A percentile compares a stretch with the other conserved stretches of the same genome.
Evolutionary conservation across 2,329 filamentous ascomycete species (phyloP).

Genomic region (Huntiella decipiens): DNA sequence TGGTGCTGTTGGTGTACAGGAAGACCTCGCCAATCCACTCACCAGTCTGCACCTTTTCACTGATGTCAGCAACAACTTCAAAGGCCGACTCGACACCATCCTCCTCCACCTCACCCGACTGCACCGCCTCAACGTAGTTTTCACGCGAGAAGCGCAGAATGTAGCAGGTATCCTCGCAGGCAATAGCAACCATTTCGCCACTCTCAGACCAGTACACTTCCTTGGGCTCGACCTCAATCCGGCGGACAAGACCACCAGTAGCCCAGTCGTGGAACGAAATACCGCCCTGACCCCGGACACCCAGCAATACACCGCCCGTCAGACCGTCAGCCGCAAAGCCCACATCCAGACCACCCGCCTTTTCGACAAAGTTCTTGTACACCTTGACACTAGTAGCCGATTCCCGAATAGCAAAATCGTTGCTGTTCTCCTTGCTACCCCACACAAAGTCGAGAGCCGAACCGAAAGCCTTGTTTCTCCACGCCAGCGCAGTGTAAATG

Average conservation of each 20-base stretch:
- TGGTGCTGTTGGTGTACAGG: constrained; percentile 94
- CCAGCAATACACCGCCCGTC: constrained; percentile 71
- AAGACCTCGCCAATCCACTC: constrained; percentile 99
- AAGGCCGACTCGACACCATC: constrained; percentile 93
- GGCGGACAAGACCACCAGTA: constrained; percentile 67
- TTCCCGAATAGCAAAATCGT: constrained; percentile 94
- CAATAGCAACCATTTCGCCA: constrained; percentile 79
- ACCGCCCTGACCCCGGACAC: constrained; percentile 85
- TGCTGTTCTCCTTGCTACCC: constrained; percentile 93
- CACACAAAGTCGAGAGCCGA: constrained; percentile 91
- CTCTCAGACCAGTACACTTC: constrained; percentile 94
- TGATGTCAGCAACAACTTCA: constrained; percentile 89
- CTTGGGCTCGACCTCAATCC: constrained; percentile 65
- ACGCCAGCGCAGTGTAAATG: constrained; percentile 90
- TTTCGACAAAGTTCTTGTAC: constrained; percentile 95
- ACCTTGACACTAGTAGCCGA: constrained; percentile 88
- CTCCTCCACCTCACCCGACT: constrained; percentile 63
- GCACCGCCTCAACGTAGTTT: constrained; percentile 65
- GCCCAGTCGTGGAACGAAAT: constrained; percentile 97
- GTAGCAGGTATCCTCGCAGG: constrained; percentile 90
- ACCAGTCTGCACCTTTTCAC: constrained; percentile 78
- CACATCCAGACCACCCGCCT: constrained; percentile 71
- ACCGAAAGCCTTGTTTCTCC: constrained; percentile 94
- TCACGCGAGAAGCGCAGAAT: constrained; percentile 83
- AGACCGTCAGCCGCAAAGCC: constrained; percentile 89